phyloP scores from a whole-genome alignment of 1,284 basidiomycete species.

The Volvariella surrecta region DNA sequence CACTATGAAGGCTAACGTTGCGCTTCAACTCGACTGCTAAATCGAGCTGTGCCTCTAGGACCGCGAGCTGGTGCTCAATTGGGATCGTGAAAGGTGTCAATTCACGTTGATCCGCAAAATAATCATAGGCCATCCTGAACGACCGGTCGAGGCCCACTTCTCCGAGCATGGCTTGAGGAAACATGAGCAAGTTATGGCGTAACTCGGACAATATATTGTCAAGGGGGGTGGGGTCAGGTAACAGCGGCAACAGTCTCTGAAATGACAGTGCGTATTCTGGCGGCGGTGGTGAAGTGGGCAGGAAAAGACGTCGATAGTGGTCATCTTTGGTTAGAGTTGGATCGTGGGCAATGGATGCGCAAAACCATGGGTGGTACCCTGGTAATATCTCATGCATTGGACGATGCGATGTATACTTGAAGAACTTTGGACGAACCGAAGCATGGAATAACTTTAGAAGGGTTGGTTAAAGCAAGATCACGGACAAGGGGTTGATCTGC shows the following conservation, averaged over 20 bases:
- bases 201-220: conserved; percentile 43
- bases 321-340: conserved; percentile 38
- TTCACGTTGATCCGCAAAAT: conserved; percentile 31
- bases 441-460: conserved; percentile 63
- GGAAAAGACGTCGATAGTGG: conserved; percentile 62
- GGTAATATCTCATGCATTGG: conserved; percentile 4
- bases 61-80: conserved; percentile 59
- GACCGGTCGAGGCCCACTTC: conserved; percentile 77
- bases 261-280: conserved; percentile 32
- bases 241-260: conserved; percentile 37
- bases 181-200: conserved; percentile 42
- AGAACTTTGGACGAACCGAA: conserved; percentile 46
- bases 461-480: conserved; percentile 46
- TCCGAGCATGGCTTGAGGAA: conserved; percentile 68
- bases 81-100: conserved; percentile 67
- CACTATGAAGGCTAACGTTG: conserved; percentile 75
- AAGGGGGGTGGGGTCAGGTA: conserved; percentile 59
- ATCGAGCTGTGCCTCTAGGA: conserved; percentile 70
- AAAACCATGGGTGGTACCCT: conserved; percentile 86
- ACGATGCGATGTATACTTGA: conserved; percentile 3
- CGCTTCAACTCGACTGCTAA: conserved; percentile 65
- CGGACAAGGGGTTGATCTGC: conserved; percentile 60
- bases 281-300: conserved; percentile 18
- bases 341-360: conserved; percentile 54
- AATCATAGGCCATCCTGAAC: conserved; percentile 58